A percentile compares a stretch with the other conserved stretches of the same genome.
phyloP scores from a whole-genome alignment of 129 eudicot genomes.

The Artemisia annua region DNA sequence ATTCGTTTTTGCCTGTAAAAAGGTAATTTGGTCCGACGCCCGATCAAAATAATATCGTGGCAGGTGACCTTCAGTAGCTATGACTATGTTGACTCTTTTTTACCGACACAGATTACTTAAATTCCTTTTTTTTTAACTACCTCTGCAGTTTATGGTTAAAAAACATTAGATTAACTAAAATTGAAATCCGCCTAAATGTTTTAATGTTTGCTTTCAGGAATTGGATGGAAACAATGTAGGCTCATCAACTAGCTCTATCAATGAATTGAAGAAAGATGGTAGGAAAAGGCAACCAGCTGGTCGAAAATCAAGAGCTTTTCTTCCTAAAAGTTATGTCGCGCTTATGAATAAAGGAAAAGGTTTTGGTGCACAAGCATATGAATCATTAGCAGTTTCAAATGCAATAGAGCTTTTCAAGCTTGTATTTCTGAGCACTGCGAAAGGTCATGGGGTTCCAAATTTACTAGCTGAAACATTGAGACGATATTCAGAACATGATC shows the following conservation, averaged over 20 bases:
- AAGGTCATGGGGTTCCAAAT: slow-evolving; percentile 45
- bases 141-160: too few relatives aligned
- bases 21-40: too few relatives aligned
- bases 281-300: slow-evolving; percentile 36
- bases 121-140: too few relatives aligned
- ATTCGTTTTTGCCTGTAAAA: too few relatives aligned
- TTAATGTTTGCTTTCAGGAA: slow-evolving; percentile 17
- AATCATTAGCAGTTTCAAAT: slow-evolving; percentile 86
- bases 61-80: too few relatives aligned
- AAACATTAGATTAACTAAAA: too few relatives aligned
- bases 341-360: slow-evolving; percentile 42
- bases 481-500: slow-evolving; percentile 93
- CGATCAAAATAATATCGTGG: too few relatives aligned
- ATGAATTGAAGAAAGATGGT: slow-evolving; percentile 28
- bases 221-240: slow-evolving; percentile 22
- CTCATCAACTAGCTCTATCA: slow-evolving; percentile 38
- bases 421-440: slow-evolving; percentile 69
- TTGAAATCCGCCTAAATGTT: too few relatives aligned
- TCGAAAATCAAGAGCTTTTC: slow-evolving; percentile 43
- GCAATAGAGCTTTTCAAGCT: slow-evolving; percentile 94
- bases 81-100: too few relatives aligned
- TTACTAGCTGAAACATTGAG: slow-evolving; percentile 81
- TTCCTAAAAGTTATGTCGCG: slow-evolving; percentile 48
- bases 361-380: slow-evolving; percentile 41
- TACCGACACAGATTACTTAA: too few relatives aligned